Base-by-base conservation (phyloP, 306 rosid genomes). In the Fagus crenata region DNA sequence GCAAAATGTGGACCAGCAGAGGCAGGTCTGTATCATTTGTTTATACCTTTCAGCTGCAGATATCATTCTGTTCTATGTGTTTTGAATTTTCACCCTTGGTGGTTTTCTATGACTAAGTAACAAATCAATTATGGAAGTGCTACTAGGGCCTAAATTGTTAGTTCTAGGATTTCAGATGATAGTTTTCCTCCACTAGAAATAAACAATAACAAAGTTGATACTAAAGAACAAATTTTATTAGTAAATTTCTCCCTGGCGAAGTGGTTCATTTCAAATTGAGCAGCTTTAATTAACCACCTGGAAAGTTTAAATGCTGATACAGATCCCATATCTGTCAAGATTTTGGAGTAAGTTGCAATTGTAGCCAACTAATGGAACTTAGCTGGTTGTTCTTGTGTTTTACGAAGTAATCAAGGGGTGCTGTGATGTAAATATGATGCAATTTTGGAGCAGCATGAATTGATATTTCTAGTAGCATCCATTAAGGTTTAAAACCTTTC, bases 21-120 rank as follows among this genome's bases (percentile, higher is more conserved):
- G 61, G 72, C 88, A 82, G 98, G 98, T 95, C 72, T 61, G 78
- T 73, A 60, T 83, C 79, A 60, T 76, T 85, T 49, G 6, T 49
- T 64, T 75, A 22, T 11, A 49, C 37, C 69, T 54, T 78, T 71
- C 54, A 35, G 46, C 43, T 82, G 73, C 31, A 46, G 71, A 35
- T 40, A 36, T 46, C 53, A 17, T 56, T 74, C 49, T 65, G 40
- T 74, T 78, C 31, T 65, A 70, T 71, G 53, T 80, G 72, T 58
- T 15, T 67, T 71, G 67, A 69, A 69, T 76, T 36, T 70, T 78
- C 18, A 33, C 43, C 75, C 60, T 70, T 49, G 17, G 13, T 73
- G 60, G 7, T 63, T 40, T 73, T 55, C 53, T 9, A 42, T 32
- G 49, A 61, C 58, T 9, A 5, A 74, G 22, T 54, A 43, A 18